These are phyloP conservation scores for Pythium oligandrum DNA, from an alignment of 352 stramenopile species.

Conservation along the genomic window DNA sequence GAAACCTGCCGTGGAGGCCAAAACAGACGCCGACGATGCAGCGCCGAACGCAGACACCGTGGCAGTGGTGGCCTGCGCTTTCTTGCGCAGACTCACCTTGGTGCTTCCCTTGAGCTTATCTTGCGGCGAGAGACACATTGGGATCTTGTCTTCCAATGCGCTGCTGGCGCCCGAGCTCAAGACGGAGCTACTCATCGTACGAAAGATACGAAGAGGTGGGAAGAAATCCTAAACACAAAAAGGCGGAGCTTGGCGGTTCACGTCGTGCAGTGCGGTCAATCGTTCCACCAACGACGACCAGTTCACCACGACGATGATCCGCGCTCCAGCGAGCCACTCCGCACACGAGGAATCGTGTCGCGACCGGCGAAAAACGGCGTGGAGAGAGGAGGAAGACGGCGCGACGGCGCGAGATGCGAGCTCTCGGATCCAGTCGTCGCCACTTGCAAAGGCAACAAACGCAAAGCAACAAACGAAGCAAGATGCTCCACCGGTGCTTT, in stretches of 20 bases:
- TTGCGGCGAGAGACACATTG: slow-evolving; percentile 63
- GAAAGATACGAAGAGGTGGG: too few species aligned
- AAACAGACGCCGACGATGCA: background rate
- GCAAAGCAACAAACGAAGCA: too few species aligned
- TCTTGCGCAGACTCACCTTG: slow-evolving; percentile 23
- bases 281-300: slow-evolving; percentile 16
- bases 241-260: background rate
- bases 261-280: slow-evolving; percentile 11
- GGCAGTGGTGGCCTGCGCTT: slow-evolving; percentile 16
- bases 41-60: background rate
- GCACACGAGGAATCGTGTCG: background rate
- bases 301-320: slow-evolving; percentile 8
- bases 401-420: too few species aligned
- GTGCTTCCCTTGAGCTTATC: slow-evolving; percentile 49
- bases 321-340: background rate
- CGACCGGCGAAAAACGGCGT: too few species aligned
- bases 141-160: slow-evolving; percentile 33
- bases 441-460: too few species aligned
- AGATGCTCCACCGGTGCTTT: background rate
- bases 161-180: background rate
- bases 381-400: too few species aligned
- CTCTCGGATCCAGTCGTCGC: too few species aligned
- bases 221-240: too few species aligned
- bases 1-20: background rate
- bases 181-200: background rate